Conservation (phyloP, 495 filamentous ascomycete species). For the Trichoderma reesei region DNA sequence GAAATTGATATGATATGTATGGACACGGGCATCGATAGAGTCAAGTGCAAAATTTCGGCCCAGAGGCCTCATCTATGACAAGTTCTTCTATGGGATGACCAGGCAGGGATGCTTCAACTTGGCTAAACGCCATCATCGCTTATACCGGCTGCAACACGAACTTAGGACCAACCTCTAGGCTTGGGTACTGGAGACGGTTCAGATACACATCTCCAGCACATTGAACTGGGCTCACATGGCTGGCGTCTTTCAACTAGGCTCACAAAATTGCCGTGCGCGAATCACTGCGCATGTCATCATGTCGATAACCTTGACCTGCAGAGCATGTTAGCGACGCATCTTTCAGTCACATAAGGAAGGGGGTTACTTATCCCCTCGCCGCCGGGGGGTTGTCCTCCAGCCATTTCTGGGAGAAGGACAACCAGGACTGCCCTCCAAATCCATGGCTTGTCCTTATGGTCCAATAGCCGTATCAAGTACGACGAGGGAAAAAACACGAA, state of each 20-base stretch:
- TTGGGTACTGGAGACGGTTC: too few species aligned
- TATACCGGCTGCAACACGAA: too few species aligned
- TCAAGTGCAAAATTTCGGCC: too few species aligned
- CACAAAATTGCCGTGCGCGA: background rate
- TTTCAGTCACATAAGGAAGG: slow-evolving; percentile 6
- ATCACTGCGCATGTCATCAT: background rate
- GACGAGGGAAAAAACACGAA: slow-evolving; percentile 21
- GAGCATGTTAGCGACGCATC: slow-evolving; percentile 16
- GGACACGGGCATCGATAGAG: too few species aligned
- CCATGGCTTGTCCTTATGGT: slow-evolving; percentile 29
- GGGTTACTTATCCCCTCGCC: slow-evolving; percentile 56
- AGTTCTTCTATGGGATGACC: too few species aligned
- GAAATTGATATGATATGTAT: background rate
- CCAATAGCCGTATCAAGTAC: slow-evolving; percentile 15
- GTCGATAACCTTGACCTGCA: background rate
- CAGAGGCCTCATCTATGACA: too few species aligned
- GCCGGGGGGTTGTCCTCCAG: slow-evolving; percentile 44
- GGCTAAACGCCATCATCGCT: too few species aligned
- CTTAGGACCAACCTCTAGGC: too few species aligned
- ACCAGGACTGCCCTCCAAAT: slow-evolving; percentile 32
- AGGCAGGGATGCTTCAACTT: too few species aligned
- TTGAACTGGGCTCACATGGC: background rate
- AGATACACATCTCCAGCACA: too few species aligned
- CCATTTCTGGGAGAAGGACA: slow-evolving; percentile 31
- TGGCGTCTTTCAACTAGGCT: background rate